These are phyloP conservation scores for Exidia glandulosa DNA, from an alignment of 768 basidiomycete species.

Conservation along the genomic window DNA sequence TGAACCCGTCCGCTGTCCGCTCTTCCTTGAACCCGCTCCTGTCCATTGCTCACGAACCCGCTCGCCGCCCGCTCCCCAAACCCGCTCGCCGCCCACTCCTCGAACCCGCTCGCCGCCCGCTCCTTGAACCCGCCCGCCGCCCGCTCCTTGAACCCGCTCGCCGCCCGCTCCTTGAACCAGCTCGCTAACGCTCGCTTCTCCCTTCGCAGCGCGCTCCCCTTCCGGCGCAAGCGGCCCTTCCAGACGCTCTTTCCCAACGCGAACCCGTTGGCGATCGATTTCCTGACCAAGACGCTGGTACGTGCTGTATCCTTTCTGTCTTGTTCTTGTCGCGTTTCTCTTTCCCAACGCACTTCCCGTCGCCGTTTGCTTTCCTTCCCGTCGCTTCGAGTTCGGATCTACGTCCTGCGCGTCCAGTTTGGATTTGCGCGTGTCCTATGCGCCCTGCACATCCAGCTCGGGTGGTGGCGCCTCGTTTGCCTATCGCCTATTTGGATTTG, in stretches of 20 bases:
- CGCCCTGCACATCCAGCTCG: no score
- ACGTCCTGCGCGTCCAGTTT: no score
- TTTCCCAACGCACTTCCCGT: constrained; percentile 29
- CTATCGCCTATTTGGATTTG: no score
- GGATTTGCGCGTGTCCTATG: no score
- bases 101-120: not conserved
- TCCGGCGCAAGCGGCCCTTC: constrained; percentile 69
- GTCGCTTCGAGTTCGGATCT: no score
- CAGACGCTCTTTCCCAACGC: constrained; percentile 67
- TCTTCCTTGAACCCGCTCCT: no score
- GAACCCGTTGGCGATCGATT: constrained; percentile 59
- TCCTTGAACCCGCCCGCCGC: not conserved
- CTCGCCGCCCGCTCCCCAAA: not conserved
- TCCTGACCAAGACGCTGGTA: constrained; percentile 62
- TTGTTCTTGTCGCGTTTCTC: constrained; percentile 19
- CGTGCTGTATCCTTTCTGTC: constrained; percentile 29
- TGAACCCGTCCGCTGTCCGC: not conserved
- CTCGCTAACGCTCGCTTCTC: constrained; percentile 12
- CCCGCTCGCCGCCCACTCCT: not conserved
- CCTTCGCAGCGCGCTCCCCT: constrained; percentile 81
- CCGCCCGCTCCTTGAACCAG: not conserved
- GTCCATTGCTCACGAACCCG: no score
- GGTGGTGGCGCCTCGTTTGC: no score
- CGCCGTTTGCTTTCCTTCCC: constrained; percentile 26
- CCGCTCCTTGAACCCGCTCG: not conserved